A percentile compares a stretch with the other conserved stretches of the same genome.
Evolutionary conservation across 1,284 basidiomycete genomes (phyloP).

Genomic region (Trametes pubescens): DNA sequence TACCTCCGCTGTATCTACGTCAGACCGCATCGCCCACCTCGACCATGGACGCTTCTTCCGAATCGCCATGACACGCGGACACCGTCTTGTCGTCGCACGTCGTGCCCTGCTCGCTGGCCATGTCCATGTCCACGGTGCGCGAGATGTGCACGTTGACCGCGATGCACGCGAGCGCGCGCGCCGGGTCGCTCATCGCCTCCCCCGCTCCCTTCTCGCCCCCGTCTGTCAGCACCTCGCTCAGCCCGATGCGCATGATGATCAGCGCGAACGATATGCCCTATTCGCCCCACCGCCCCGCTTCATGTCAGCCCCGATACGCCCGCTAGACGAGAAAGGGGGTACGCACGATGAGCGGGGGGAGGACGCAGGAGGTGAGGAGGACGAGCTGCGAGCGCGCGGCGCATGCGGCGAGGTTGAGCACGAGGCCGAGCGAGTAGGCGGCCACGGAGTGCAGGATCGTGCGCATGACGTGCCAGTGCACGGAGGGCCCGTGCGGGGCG

Average conservation of each 20-base stretch:
- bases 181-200: background rate
- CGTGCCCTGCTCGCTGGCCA: background rate
- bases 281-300: background rate
- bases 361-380: background rate
- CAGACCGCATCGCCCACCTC: background rate
- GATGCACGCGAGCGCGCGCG: background rate
- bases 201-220: background rate
- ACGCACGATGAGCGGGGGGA: background rate
- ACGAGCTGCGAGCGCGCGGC: background rate
- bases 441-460: slow-evolving; percentile 1
- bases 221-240: slow-evolving; percentile 2
- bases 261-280: slow-evolving; percentile 16
- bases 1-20: background rate
- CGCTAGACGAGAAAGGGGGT: background rate
- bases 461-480: slow-evolving; percentile 13
- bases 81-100: slow-evolving; percentile 1
- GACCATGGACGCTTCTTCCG: no score
- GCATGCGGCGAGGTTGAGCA: slow-evolving; percentile 3
- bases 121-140: background rate
- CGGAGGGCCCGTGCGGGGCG: background rate
- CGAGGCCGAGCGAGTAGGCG: background rate
- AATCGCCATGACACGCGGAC: background rate
- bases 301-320: background rate
- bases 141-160: slow-evolving; percentile 1
- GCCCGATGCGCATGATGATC: slow-evolving; percentile 12